phyloP scores from a whole-genome alignment of 306 rosid species.

The Gleditsia sinensis region DNA sequence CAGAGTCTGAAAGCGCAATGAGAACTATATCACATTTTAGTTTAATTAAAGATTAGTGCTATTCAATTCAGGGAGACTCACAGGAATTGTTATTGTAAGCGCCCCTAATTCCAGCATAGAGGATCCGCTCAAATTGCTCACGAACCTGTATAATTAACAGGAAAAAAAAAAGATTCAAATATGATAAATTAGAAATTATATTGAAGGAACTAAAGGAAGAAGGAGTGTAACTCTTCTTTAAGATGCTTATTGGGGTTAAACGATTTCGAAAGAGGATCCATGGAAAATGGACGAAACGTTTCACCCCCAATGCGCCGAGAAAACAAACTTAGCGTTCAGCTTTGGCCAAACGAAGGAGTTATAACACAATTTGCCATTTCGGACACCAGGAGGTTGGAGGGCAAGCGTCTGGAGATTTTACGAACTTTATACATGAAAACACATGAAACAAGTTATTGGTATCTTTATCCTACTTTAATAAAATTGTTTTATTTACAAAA shows the following conservation, averaged over 20 bases:
- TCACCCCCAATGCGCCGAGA: not conserved
- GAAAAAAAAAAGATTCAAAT: not conserved
- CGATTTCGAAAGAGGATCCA: constrained; percentile 59
- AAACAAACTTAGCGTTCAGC: not conserved
- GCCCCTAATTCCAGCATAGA: constrained; percentile 55
- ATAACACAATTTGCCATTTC: not conserved
- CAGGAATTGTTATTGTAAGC: constrained; percentile 42
- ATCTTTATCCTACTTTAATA: too few species aligned
- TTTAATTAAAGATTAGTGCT: not conserved
- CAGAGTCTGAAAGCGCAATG: constrained; percentile 32
- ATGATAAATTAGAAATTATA: not conserved
- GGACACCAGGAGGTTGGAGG: not conserved
- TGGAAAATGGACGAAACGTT: constrained; percentile 18
- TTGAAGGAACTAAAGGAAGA: constrained; percentile 11
- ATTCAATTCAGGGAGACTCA: constrained; percentile 20
- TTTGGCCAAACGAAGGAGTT: not conserved
- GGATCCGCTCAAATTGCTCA: constrained; percentile 51
- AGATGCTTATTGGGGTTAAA: constrained; percentile 72
- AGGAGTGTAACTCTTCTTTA: constrained; percentile 69
- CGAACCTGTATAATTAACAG: constrained; percentile 20
- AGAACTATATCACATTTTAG: not conserved
- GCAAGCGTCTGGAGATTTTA: not conserved
- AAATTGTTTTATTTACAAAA: too few species aligned
- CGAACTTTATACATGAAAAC: too few species aligned
- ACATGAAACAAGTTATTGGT: too few species aligned